Conservation (phyloP, 1,284 basidiomycete genomes). For the Amylostereum chailletii region DNA sequence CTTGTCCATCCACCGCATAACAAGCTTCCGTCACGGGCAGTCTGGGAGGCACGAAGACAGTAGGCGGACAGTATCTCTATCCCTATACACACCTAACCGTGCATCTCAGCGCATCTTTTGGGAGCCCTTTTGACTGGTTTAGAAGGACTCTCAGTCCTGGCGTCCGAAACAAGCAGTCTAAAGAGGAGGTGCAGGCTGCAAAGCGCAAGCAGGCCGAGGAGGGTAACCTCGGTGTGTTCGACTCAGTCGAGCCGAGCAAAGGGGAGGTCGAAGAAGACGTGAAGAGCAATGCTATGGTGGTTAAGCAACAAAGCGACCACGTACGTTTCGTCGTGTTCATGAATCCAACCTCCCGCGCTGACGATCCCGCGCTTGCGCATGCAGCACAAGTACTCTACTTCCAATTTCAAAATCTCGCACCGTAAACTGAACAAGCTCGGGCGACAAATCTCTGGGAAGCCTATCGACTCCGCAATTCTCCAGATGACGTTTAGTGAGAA, state of each 20-base stretch:
- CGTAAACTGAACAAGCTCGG: constrained; percentile 88
- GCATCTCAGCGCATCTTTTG: constrained; percentile 20
- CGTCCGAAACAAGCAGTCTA: constrained; percentile 34
- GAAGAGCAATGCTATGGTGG: constrained; percentile 1
- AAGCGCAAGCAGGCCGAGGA: constrained; percentile 42
- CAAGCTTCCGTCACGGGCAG: constrained; percentile 19
- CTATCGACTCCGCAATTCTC: constrained; percentile 89
- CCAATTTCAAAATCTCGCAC: constrained; percentile 88
- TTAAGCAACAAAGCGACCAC: constrained; percentile 9
- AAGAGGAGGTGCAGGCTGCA: constrained; percentile 42
- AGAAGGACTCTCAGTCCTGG: constrained; percentile 45
- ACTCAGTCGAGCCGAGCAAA: constrained; percentile 20
- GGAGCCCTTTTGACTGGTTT: constrained; percentile 58
- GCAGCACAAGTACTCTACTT: constrained; percentile 87
- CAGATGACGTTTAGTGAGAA: constrained; percentile 97
- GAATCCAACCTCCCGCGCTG: background rate
- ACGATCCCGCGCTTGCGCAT: background rate
- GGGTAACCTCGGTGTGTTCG: constrained; percentile 50
- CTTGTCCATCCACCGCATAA: constrained; percentile 12
- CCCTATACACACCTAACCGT: constrained; percentile 1
- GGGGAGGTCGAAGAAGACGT: background rate
- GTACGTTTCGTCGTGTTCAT: constrained; percentile 4
- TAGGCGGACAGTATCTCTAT: constrained; percentile 15
- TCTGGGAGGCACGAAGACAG: constrained; percentile 32
- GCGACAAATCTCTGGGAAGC: constrained; percentile 80